Evolutionary conservation across 768 basidiomycete genomes (phyloP), one percentile per base, ranked within the genome.

Genomic region (Tremella yokohamensis): DNA sequence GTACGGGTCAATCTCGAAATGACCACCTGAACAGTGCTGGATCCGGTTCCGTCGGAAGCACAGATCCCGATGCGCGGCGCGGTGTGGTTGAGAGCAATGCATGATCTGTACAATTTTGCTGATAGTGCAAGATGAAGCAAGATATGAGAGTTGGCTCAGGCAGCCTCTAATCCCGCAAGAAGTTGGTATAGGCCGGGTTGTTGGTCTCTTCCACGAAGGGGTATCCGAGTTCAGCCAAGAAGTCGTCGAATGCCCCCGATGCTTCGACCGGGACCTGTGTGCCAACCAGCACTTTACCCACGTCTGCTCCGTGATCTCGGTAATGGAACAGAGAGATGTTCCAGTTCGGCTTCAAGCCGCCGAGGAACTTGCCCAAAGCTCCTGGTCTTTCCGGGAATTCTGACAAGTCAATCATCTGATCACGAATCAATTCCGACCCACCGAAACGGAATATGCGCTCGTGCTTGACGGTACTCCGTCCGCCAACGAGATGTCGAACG

Each of bases 251-350:
- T 50, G 83, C 82, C 12, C 79, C 79, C 38, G 81, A 78, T 45
- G 90, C 88, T 34, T 78, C 74, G 40, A 81, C 80, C 8, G 92
- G 90, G 1, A 97, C 91, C 74, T 96, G 93, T 52, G 98, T 86
- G 1, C 91, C 96, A 2, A 92, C 89, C 50, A 99, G 79, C 2
- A 99, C 88, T 76, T 87, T 94, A 22, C 91, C 91, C 24, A 97
- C 79, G 73, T 98, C 94, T 94, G 88, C 90, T 26, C 96, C 96
- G 59, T 98, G 94, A 74, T 98, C 97, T 55, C 96, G 83, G 77
- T 99, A 99, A 75, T 99, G 96, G 80, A 98, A 99, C 63, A 99
- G 75, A 1, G 91, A 88, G 49, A 99, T 90, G 76, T 93, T 97
- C 92, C 93, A 97, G 22, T 85, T 86, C 18, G 83, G 79, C 29